Evolutionary conservation across 148 eudicot species (phyloP).

Genomic region (Agrostemma githago): DNA sequence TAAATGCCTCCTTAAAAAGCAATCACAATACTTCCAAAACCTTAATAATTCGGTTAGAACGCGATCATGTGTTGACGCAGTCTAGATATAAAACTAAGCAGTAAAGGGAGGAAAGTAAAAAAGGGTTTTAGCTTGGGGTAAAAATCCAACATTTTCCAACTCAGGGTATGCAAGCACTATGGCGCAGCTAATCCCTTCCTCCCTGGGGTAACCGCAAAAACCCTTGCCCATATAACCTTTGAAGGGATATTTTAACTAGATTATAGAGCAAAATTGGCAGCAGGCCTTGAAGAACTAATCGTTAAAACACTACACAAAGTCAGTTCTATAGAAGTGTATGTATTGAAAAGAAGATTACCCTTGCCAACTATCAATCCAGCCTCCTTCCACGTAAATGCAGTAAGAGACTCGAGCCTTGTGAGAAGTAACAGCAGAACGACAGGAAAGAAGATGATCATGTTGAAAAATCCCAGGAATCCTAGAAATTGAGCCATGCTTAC

Average conservation of each 20-base stretch:
- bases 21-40: neutral
- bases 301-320: neutral
- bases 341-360: slow-evolving; percentile 39
- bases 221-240: neutral
- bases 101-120: neutral
- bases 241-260: neutral
- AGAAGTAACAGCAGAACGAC: slow-evolving; percentile 65
- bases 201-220: too few relatives aligned
- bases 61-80: neutral
- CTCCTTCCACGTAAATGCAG: slow-evolving; percentile 59
- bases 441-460: slow-evolving; percentile 79
- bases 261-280: neutral
- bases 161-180: neutral
- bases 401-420: slow-evolving; percentile 58
- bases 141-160: neutral
- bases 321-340: too few relatives aligned
- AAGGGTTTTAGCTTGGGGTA: neutral
- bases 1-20: neutral
- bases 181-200: neutral
- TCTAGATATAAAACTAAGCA: neutral
- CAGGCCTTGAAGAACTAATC: neutral
- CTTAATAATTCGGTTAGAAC: neutral
- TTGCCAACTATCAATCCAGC: slow-evolving; percentile 73
- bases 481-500: slow-evolving; percentile 96
- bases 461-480: slow-evolving; percentile 82